These are phyloP conservation scores for Boletus rubroflammeus DNA, from an alignment of 768 basidiomycete species.

Conservation along the genomic window DNA sequence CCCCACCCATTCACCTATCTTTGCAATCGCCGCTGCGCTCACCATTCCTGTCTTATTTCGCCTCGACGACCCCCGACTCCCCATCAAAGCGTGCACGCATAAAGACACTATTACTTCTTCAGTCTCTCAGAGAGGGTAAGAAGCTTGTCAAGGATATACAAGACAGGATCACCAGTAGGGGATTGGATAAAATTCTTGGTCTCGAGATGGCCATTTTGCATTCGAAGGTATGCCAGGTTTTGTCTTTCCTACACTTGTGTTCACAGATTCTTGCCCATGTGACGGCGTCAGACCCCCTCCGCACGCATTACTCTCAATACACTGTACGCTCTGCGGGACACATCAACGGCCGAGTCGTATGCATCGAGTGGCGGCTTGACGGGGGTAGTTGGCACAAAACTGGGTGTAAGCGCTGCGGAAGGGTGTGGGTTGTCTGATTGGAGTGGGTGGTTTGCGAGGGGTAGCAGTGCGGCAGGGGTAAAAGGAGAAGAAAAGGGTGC, in stretches of 20 bases:
- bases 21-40: constrained; percentile 12
- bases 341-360: constrained; percentile 78
- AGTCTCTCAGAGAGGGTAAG: constrained; percentile 32
- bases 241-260: not conserved
- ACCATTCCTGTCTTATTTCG: constrained; percentile 60
- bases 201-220: constrained; percentile 78
- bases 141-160: constrained; percentile 18
- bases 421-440: constrained; percentile 40
- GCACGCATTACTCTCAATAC: constrained; percentile 50
- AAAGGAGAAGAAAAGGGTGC: constrained; percentile 39
- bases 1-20: not conserved
- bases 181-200: constrained; percentile 49
- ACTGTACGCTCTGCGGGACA: constrained; percentile 68
- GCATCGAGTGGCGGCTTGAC: constrained; percentile 72
- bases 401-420: constrained; percentile 53
- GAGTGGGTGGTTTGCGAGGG: constrained; percentile 38
- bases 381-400: constrained; percentile 57
- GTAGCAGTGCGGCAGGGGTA: constrained; percentile 47
- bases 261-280: not conserved
- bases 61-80: constrained; percentile 80
- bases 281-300: constrained; percentile 5
- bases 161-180: constrained; percentile 13
- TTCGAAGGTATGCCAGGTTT: constrained; percentile 54
- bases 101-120: constrained; percentile 75
- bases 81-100: constrained; percentile 68